Evolutionary conservation across 1,284 basidiomycete species (phyloP), one percentile per base, ranked within the genome.

Genomic region (Trichosporon sp.): DNA sequence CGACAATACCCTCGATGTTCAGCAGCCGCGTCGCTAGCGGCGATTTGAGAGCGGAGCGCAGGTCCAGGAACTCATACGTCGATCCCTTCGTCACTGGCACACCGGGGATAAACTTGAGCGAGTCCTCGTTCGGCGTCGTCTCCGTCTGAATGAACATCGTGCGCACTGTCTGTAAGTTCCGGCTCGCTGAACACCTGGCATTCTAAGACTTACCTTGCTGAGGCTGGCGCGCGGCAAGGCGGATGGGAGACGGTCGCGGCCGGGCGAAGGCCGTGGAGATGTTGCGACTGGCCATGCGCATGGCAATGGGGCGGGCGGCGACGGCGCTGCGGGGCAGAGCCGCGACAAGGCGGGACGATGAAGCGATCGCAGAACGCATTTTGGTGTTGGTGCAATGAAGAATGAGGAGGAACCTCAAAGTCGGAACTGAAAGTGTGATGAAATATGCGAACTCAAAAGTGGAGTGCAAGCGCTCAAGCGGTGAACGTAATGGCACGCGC

Each of bases 111-210:
- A 99, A 99, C 81, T 99, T 99, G 67, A 99, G 86, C 8, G 95
- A 96, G 77, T 97, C 94, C 54, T 95, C 92, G 79, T 99, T 99
- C 1, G 95, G 95, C 0, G 95, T 99, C 4, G 89, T 88, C 81
- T 98, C 95, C 6, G 95, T 99, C 81, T 96, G 93, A 68, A 95
- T 95, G 82, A 96, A 96, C 91, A 96, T 94, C 37, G 89, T 89
- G 25, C 92, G 88, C 56, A 83, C 92, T 93, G 74, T 13, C 1
- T 56, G 36, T 64, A n/a, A 63, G 64, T 10, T 21, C 5, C n/a
- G 21, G 6, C 29, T n/a, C n/a, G n/a, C 13, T 9, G 40, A 13
- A 54, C 13, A 16, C 0, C 1, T 10, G 8, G 23, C 5, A 40
- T n/a, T n/a, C n/a, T n/a, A n/a, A n/a, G 54, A 21, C 52, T 56